Evolutionary conservation across 257 asterid species (phyloP), one percentile per base, ranked within the genome.

Genomic region (Mentha longifolia): DNA sequence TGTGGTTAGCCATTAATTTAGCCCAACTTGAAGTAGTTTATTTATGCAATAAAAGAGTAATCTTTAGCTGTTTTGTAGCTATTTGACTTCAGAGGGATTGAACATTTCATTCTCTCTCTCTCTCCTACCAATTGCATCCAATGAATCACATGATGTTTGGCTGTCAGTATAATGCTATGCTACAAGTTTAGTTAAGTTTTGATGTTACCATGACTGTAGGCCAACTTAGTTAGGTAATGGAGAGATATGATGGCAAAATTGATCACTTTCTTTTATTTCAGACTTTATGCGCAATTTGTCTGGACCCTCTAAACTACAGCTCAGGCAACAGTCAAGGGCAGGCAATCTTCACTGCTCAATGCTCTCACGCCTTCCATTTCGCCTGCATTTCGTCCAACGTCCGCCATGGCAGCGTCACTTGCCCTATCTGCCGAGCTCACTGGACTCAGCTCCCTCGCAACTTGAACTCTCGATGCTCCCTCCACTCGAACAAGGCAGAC

Each of bases 401-500:
- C 41, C 85, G 92, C 73, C 97, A 94, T 22, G 98, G 98, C 6
- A 89, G 95, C 60, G 86, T 91, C 51, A 89, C 96, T 22, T 94
- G 98, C 83, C 97, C 97, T 43, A 87, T 94, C 41, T 94, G 98
- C 81, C 96, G 98, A 8, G 92, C 98, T 5, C 88, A 81, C 20
- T 94, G 97, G 98, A 87, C 98, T 1, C 97, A 87, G 65, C 86
- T 94, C 3, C 98, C 98, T 15, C 96, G 91, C 56, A 84, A 85
- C 84, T 67, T 89, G 10, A 81, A 81, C 2, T 13, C 78, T 13
- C 80, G 76, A 2, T 75, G 85, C 52, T 78, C 92, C 74, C 78
- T 87, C 68, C 85, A 80, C 43, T 52, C 73, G 72, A 74, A 62
- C 31, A 84, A 82, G 62, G 61, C 95, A 0, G 98, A 92, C 72